Percentiles rank a stretch among this genome's conserved stretches.
Conservation (phyloP, 495 filamentous ascomycete species). For the Bathelium albidoporum region DNA sequence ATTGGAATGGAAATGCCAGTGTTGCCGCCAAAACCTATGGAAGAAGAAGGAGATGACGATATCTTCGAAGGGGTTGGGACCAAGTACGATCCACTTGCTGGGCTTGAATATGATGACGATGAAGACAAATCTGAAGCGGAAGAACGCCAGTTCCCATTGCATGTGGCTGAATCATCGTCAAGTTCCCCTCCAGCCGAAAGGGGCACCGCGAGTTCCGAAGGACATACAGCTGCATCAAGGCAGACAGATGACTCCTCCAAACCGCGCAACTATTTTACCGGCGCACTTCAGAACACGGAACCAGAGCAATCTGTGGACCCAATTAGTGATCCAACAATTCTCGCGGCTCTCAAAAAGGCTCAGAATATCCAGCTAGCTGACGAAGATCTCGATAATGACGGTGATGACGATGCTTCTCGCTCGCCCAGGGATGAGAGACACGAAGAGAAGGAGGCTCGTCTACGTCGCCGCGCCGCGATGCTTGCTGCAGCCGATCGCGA, state of each 20-base stretch:
- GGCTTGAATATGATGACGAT: conserved; percentile 49
- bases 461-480: conserved; percentile 56
- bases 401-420: conserved; percentile 14
- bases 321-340: conserved; percentile 64
- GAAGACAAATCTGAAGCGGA: conserved; percentile 29
- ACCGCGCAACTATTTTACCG: conserved; percentile 52
- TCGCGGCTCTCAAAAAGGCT: conserved; percentile 78
- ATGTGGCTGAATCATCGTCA: conserved; percentile 12
- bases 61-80: conserved; percentile 84
- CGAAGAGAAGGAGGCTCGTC: conserved; percentile 39
- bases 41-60: conserved; percentile 48
- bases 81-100: conserved; percentile 82
- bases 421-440: conserved; percentile 28
- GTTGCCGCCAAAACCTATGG: conserved; percentile 30
- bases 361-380: conserved; percentile 53
- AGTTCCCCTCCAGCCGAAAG: not conserved
- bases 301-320: conserved; percentile 34
- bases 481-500: conserved; percentile 70
- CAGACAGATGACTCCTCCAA: not conserved
- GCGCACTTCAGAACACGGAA: conserved; percentile 22
- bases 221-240: conserved; percentile 6
- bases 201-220: not conserved
- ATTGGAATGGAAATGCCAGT: conserved; percentile 74
- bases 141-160: conserved; percentile 11
- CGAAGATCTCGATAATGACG: conserved; percentile 30